Conservation (phyloP, 2,329 filamentous ascomycete species). For the Metarhizium sp. region DNA sequence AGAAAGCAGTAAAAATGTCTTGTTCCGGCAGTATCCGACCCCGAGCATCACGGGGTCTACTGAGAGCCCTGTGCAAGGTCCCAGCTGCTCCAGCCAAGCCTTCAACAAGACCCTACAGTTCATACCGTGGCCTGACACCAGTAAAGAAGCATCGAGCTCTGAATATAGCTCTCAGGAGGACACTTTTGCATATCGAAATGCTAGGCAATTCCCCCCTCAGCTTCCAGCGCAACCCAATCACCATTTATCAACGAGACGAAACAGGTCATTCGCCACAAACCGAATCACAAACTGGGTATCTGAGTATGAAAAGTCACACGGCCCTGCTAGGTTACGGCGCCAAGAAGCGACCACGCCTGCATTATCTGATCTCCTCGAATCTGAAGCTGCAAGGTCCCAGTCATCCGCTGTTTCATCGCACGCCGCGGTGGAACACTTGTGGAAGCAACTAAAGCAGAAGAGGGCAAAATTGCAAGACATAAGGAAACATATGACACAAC, state of each 20-base stretch:
- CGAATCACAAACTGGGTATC: constrained; percentile 25
- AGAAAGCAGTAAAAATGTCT: not conserved
- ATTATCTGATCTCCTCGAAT: constrained; percentile 6
- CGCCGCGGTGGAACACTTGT: constrained; percentile 24
- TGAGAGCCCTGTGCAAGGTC: not conserved
- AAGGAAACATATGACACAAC: constrained; percentile 21
- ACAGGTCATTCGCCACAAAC: constrained; percentile 19
- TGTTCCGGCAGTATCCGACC: not conserved
- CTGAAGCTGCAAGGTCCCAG: not conserved
- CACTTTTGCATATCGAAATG: constrained; percentile 18
- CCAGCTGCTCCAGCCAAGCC: not conserved
- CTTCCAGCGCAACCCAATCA: constrained; percentile 17
- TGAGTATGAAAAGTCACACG: constrained; percentile 19
- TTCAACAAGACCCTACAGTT: not conserved
- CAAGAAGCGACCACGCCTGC: constrained; percentile 5
- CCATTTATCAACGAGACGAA: constrained; percentile 12
- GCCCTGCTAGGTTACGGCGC: constrained; percentile 11
- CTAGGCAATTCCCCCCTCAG: constrained; percentile 22
- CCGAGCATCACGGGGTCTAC: not conserved
- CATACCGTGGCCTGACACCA: constrained; percentile 2
- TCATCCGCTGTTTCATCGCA: constrained; percentile 12
- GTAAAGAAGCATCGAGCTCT: constrained; percentile 7
- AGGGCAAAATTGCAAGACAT: constrained; percentile 19
- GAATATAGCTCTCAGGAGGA: constrained; percentile 18
- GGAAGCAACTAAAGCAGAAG: constrained; percentile 26